phyloP scores from a whole-genome alignment of 805 yeast species.

The Blastobotrys chiropterorum region DNA sequence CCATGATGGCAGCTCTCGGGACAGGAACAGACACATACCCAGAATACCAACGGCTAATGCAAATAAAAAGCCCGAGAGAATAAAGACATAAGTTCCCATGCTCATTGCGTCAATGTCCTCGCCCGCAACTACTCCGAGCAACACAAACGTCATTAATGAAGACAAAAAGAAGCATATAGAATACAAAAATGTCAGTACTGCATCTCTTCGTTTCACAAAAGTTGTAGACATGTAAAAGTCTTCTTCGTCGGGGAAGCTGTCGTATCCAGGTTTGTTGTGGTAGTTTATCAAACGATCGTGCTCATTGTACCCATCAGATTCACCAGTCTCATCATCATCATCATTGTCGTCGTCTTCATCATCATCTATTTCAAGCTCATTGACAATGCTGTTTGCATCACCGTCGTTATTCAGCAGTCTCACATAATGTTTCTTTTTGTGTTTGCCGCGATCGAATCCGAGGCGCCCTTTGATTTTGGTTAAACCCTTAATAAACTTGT shows the following conservation, averaged over 20 bases:
- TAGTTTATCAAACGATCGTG: background rate
- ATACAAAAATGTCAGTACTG: slow-evolving; percentile 41
- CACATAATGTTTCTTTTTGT: slow-evolving; percentile 3
- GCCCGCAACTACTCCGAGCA: slow-evolving; percentile 39
- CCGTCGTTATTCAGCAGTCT: slow-evolving; percentile 14
- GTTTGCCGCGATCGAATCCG: slow-evolving; percentile 9
- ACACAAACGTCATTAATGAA: slow-evolving; percentile 37
- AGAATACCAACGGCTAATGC: slow-evolving; percentile 38
- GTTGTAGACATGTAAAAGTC: background rate
- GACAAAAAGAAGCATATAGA: slow-evolving; percentile 36
- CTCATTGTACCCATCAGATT: background rate
- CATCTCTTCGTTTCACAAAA: slow-evolving; percentile 32
- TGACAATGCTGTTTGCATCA: slow-evolving; percentile 13
- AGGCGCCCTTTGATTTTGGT: slow-evolving; percentile 18
- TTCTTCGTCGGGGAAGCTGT: slow-evolving; percentile 11
- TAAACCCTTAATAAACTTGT: slow-evolving; percentile 23
- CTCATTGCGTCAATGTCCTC: slow-evolving; percentile 26
- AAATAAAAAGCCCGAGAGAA: slow-evolving; percentile 39
- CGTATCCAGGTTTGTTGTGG: slow-evolving; percentile 8
- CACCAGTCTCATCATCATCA: slow-evolving; percentile 4
- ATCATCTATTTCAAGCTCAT: slow-evolving; percentile 12
- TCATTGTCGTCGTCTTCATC: slow-evolving; percentile 13
- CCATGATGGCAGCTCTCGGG: slow-evolving; percentile 36
- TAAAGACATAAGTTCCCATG: slow-evolving; percentile 25
- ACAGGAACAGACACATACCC: slow-evolving; percentile 41